These are phyloP conservation scores for Phaeodactylum tricornutum DNA, from an alignment of 108 stramenopile genomes.

Conservation along the genomic window DNA sequence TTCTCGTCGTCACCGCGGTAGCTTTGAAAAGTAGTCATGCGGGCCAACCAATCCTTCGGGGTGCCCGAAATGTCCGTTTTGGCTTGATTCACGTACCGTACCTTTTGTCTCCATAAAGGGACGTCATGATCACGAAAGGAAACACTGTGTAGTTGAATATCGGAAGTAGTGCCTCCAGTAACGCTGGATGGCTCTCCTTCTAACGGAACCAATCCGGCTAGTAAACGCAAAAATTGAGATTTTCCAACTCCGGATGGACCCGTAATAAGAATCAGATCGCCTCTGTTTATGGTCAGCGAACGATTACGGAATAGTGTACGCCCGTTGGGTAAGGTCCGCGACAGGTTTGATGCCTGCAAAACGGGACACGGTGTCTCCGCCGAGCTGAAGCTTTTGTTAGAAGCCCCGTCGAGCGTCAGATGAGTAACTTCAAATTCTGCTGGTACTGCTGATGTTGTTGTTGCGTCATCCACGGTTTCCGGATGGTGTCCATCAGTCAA, in stretches of 20 bases:
- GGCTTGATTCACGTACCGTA: constrained; percentile 79
- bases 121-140: no score
- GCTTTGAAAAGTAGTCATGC: constrained; percentile 18
- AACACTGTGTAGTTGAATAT: constrained; percentile 6
- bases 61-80: constrained; percentile 57
- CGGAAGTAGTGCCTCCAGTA: neutral
- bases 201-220: constrained; percentile 49
- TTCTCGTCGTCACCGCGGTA: constrained; percentile 6
- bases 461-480: no score
- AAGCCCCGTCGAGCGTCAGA: no score
- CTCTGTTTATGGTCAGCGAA: constrained; percentile 9
- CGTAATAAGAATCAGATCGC: constrained; percentile 14
- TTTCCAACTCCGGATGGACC: constrained; percentile 71
- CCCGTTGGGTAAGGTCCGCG: no score
- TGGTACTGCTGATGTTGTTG: no score
- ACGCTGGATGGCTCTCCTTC: constrained; percentile 2
- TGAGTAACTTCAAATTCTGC: no score
- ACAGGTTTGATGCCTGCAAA: no score
- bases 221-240: constrained; percentile 51
- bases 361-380: no score
- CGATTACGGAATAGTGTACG: constrained; percentile 14
- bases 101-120: constrained; percentile 39
- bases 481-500: no score
- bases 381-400: no score
- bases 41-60: constrained; percentile 27